Evolutionary conservation across 805 yeast genomes (phyloP), one percentile per base, ranked within the genome.

Genomic region (Saturnispora quitensis): DNA sequence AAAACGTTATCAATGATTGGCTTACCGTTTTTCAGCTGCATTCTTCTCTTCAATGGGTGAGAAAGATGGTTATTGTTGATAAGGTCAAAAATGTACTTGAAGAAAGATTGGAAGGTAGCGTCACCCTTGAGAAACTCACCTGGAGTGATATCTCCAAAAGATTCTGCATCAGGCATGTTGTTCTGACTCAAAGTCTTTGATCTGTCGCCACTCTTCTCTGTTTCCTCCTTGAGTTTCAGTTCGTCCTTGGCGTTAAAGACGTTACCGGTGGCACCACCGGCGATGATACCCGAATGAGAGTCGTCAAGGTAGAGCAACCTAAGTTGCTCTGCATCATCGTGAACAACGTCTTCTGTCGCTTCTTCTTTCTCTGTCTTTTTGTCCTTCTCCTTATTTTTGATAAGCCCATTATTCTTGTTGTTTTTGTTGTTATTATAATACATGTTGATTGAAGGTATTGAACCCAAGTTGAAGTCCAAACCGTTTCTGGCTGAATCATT

Each of bases 1-100:
- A 65, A 53, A 28, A 66, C 67, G 47, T 63, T 65, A 52, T 65
- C 67, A 50, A 65, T 65, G 48, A 61, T 58, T 1, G 69, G 68
- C 48, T 66, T 65, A 46, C 68, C 68, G 52, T 65, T 61, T 52
- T 63, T 60, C 33, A 65, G 54, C 8, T 49, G 52, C 56, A 58
- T 56, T 55, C 70, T 59, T 54, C 67, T 65, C 27, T 56, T 59
- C 24, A 67, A 55, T 9, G 70, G 70, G 52, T 62, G 63, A 35
- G 64, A 60, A 33, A 67, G 51, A 45, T 60, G 62, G 47, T 66
- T 66, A 22, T 59, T 59, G 42, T 56, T 55, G 56, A 66, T 62
- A 33, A 65, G 50, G 49, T 64, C 63, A 40, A 66, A 63, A 9
- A 66, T 60, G 43, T 63, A 64, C n/a, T 56, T 59, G 46, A 66